Conservation (phyloP, 1,284 basidiomycete genomes). For the Boletus chippewaensis region DNA sequence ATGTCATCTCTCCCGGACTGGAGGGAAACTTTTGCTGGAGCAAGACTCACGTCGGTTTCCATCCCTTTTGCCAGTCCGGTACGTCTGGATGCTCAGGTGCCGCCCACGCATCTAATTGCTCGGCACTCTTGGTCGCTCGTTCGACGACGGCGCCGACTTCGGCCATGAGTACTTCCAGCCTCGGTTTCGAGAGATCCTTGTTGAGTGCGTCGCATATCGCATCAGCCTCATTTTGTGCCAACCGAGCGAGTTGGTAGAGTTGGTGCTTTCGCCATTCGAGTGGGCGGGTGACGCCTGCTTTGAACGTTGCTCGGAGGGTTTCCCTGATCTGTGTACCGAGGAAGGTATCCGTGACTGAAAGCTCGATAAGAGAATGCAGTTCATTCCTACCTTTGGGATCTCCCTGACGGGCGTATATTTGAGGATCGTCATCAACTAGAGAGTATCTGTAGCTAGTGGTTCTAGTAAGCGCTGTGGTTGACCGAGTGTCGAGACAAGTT, state of each 20-base stretch:
- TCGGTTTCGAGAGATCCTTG: conserved; percentile 29
- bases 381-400: background rate
- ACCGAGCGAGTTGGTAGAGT: conserved; percentile 29
- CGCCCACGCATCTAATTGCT: conserved; percentile 25
- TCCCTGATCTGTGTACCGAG: conserved; percentile 22
- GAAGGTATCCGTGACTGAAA: background rate
- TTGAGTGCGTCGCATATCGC: conserved; percentile 25
- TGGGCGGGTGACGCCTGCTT: conserved; percentile 20
- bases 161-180: conserved; percentile 20
- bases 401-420: background rate
- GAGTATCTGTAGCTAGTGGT: no score
- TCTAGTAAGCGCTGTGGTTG: no score
- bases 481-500: no score
- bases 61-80: conserved; percentile 20
- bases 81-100: conserved; percentile 24
- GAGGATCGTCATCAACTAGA: background rate
- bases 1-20: background rate
- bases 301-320: conserved; percentile 25
- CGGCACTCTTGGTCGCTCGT: conserved; percentile 18
- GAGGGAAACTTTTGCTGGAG: background rate
- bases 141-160: conserved; percentile 23
- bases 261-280: conserved; percentile 29
- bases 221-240: conserved; percentile 27
- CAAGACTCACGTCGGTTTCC: conserved; percentile 28
- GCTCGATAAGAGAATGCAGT: background rate